These are phyloP conservation scores for Thuidium tamariscinum DNA, from an alignment of 225 moss, liverwort and hornwort species.

Conservation along the genomic window DNA sequence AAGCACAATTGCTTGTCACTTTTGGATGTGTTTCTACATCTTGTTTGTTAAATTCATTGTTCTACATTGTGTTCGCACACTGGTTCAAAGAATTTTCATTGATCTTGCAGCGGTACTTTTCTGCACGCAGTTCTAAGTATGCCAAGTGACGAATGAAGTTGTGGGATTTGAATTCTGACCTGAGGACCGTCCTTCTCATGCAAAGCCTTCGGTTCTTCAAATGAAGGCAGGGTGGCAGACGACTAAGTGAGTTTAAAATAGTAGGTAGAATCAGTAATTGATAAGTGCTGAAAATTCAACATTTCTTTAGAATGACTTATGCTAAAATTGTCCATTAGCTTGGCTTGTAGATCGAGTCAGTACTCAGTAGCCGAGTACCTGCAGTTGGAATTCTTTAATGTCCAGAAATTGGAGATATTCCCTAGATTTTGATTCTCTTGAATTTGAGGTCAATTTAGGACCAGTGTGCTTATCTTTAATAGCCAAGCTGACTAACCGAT, in stretches of 20 bases:
- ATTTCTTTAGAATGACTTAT: conserved; percentile 1
- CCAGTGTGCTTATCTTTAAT: neutral
- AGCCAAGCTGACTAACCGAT: neutral
- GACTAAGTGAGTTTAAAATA: neutral
- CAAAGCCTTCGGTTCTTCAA: neutral
- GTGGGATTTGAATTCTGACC: neutral
- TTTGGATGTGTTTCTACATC: neutral
- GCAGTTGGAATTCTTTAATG: neutral
- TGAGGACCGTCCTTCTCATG: neutral
- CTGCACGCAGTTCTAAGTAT: neutral
- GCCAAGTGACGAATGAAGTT: neutral
- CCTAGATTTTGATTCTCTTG: neutral
- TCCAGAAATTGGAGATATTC: neutral
- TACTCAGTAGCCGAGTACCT: conserved; percentile 13
- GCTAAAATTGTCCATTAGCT: conserved; percentile 7
- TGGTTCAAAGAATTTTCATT: neutral
- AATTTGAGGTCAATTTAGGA: neutral
- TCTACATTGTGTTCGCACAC: no score
- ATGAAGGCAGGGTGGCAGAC: neutral
- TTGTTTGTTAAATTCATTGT: neutral
- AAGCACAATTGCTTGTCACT: neutral
- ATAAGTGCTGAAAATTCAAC: neutral
- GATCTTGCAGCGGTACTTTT: neutral
- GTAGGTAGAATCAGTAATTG: neutral
- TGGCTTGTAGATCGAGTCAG: no score